A percentile compares a stretch with the other conserved stretches of the same genome.
phyloP scores from a whole-genome alignment of 148 eudicot genomes.

The Rhododendron simsii region DNA sequence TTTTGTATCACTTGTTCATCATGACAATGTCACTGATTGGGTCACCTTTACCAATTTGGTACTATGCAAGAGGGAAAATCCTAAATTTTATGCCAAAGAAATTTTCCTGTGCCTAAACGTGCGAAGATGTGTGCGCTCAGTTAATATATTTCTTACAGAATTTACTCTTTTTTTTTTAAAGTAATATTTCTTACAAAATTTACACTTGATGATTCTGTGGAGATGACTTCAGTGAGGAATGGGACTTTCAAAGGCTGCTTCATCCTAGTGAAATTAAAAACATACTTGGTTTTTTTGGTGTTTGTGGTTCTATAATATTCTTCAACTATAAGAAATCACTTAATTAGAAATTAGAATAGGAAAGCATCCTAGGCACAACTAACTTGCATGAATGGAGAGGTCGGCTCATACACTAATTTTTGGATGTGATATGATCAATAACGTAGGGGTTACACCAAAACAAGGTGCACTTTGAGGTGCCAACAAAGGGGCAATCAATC shows the following conservation, averaged over 20 bases:
- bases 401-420: neutral
- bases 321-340: neutral
- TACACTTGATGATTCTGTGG: neutral
- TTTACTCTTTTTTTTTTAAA: neutral
- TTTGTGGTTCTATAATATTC: neutral
- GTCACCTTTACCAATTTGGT: neutral
- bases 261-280: neutral
- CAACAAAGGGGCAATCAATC: neutral
- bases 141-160: neutral
- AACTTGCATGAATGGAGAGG: neutral
- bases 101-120: neutral
- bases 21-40: neutral
- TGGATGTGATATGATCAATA: neutral
- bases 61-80: neutral
- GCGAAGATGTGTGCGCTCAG: neutral
- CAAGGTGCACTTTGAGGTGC: neutral
- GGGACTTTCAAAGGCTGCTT: neutral
- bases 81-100: neutral
- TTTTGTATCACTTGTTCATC: neutral
- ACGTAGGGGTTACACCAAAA: neutral
- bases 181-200: neutral
- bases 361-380: neutral
- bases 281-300: neutral
- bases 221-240: neutral
- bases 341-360: neutral